A percentile compares a stretch with the other conserved stretches of the same genome.
phyloP scores from a whole-genome alignment of 2,329 filamentous ascomycete species.

The Penicillium sp. region DNA sequence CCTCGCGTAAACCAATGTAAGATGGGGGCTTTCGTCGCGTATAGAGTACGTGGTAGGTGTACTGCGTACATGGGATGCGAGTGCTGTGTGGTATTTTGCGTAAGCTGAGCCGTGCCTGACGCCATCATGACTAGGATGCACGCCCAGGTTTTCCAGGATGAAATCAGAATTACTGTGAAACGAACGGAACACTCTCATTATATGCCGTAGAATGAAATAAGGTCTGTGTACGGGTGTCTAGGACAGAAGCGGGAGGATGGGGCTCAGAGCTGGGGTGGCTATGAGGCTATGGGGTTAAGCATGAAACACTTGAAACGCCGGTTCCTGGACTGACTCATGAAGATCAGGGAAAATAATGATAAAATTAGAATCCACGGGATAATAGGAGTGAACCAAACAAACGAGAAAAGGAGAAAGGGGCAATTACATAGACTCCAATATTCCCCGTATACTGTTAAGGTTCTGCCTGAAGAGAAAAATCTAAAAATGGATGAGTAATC shows the following conservation, averaged over 20 bases:
- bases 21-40: neutral
- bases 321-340: neutral
- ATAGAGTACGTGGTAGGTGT: neutral
- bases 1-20: neutral
- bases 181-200: neutral
- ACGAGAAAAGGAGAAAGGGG: neutral
- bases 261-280: neutral
- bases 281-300: slow-evolving; percentile 3
- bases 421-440: neutral
- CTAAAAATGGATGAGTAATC: neutral
- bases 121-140: neutral
- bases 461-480: too few relatives aligned
- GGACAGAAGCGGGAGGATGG: neutral
- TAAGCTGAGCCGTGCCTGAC: neutral
- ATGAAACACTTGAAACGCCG: slow-evolving; percentile 2
- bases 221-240: neutral
- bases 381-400: neutral
- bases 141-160: neutral
- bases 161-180: neutral
- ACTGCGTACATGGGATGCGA: neutral
- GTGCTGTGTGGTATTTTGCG: neutral
- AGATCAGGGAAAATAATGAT: neutral
- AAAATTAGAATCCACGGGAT: neutral
- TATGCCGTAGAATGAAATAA: neutral
- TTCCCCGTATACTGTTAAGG: neutral